A percentile compares a stretch with the other conserved stretches of the same genome.
Conservation (phyloP, 2,329 filamentous ascomycete genomes). For the Aspergillus quadrilineatus region DNA sequence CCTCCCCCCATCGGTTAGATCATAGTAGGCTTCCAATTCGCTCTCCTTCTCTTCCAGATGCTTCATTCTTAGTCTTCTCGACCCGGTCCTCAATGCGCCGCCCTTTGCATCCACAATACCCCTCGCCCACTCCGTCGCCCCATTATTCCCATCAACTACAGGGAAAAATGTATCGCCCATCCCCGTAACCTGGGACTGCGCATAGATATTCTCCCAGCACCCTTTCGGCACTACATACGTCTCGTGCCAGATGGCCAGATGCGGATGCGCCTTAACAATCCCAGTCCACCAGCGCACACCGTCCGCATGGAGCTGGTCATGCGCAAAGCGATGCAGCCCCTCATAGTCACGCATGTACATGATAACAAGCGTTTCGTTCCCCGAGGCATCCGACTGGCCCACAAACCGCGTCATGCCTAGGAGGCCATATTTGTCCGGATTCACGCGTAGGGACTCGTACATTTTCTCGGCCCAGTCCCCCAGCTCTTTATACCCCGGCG, state of each 20-base stretch:
- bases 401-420: conserved; percentile 28
- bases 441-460: conserved; percentile 21
- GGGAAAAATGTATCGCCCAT: conserved; percentile 24
- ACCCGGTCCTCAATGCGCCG: conserved; percentile 7
- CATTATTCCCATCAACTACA: not conserved
- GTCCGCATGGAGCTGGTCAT: conserved; percentile 41
- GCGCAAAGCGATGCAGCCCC: conserved; percentile 47
- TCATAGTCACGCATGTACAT: conserved; percentile 46
- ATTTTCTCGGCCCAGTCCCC: conserved; percentile 36
- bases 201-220: conserved; percentile 47
- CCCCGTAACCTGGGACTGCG: conserved; percentile 38
- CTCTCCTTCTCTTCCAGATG: conserved; percentile 5
- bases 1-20: not conserved
- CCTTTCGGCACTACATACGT: conserved; percentile 40
- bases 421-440: conserved; percentile 11
- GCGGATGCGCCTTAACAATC: conserved; percentile 32
- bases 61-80: conserved; percentile 3
- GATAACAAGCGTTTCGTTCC: conserved; percentile 37
- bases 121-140: not conserved
- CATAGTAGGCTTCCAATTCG: not conserved
- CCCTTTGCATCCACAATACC: conserved; percentile 5
- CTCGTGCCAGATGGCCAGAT: conserved; percentile 50
- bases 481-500: conserved; percentile 33
- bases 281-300: conserved; percentile 47
- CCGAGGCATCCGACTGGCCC: conserved; percentile 32